Percentiles rank a stretch among this genome's conserved stretches.
These are phyloP conservation scores for Salvia rosmarinus DNA, from an alignment of 257 asterid genomes.

Conservation along the genomic window DNA sequence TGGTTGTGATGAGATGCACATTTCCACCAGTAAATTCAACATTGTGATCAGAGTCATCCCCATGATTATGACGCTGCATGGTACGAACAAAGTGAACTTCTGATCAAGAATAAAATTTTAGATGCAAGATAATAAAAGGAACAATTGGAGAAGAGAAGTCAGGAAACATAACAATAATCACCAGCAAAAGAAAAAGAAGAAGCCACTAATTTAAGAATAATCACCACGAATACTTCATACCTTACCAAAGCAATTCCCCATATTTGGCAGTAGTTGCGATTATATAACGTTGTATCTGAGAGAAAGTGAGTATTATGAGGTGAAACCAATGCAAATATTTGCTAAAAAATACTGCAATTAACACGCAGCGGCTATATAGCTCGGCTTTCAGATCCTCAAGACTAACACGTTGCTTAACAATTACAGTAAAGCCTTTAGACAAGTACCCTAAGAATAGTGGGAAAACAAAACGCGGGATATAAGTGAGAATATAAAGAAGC, in stretches of 20 bases:
- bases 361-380: conserved; percentile 16
- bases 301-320: background rate
- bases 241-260: conserved; percentile 57
- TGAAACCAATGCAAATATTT: background rate
- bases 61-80: conserved; percentile 46
- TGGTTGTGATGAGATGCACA: conserved; percentile 74
- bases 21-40: conserved; percentile 82
- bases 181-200: background rate
- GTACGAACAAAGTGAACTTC: background rate
- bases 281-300: conserved; percentile 23
- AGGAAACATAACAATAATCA: background rate
- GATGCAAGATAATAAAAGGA: background rate
- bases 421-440: background rate
- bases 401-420: background rate
- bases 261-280: conserved; percentile 17
- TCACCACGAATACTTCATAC: conserved; percentile 25
- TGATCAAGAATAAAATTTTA: background rate
- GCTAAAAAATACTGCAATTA: background rate
- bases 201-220: conserved; percentile 3
- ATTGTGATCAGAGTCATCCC: conserved; percentile 54
- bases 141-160: conserved; percentile 3
- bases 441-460: background rate
- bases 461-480: background rate
- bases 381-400: conserved; percentile 15
- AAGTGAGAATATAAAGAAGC: background rate